phyloP scores from a whole-genome alignment of 73 alveolate species.

The Stentor roeselii region DNA sequence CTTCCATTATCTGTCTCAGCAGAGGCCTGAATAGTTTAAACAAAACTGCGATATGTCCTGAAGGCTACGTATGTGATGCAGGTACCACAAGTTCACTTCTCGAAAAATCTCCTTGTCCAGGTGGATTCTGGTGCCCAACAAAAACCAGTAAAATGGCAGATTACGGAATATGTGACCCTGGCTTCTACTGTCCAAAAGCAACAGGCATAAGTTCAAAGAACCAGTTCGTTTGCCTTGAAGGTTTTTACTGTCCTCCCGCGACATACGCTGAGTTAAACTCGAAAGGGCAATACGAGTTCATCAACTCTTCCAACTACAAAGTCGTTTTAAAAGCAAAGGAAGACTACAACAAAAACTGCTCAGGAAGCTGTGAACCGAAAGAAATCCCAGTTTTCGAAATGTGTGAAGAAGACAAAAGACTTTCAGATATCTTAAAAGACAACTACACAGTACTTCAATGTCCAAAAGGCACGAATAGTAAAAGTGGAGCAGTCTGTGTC shows the following conservation, averaged over 20 bases:
- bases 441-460: slow-evolving; percentile 54
- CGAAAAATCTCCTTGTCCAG: slow-evolving; percentile 48
- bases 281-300: slow-evolving; percentile 33
- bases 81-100: slow-evolving; percentile 57
- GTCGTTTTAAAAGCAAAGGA: slow-evolving; percentile 6
- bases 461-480: slow-evolving; percentile 71
- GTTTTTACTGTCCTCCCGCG: slow-evolving; percentile 67
- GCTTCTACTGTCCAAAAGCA: slow-evolving; percentile 72
- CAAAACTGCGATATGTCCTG: slow-evolving; percentile 63
- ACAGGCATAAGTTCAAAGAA: slow-evolving; percentile 49
- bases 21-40: slow-evolving; percentile 52
- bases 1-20: slow-evolving; percentile 40
- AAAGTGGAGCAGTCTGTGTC: slow-evolving; percentile 48
- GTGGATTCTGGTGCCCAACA: slow-evolving; percentile 66
- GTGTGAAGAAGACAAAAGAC: slow-evolving; percentile 45
- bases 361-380: background rate
- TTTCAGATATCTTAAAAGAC: slow-evolving; percentile 40
- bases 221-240: slow-evolving; percentile 62
- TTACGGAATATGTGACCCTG: slow-evolving; percentile 61
- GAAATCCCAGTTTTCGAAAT: slow-evolving; percentile 18
- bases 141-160: slow-evolving; percentile 52
- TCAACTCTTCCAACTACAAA: slow-evolving; percentile 5
- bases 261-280: slow-evolving; percentile 51
- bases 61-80: slow-evolving; percentile 64
- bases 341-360: background rate